Base-by-base conservation (phyloP, 2,329 filamentous ascomycete species). In the Phaeosphaeria sp. region DNA sequence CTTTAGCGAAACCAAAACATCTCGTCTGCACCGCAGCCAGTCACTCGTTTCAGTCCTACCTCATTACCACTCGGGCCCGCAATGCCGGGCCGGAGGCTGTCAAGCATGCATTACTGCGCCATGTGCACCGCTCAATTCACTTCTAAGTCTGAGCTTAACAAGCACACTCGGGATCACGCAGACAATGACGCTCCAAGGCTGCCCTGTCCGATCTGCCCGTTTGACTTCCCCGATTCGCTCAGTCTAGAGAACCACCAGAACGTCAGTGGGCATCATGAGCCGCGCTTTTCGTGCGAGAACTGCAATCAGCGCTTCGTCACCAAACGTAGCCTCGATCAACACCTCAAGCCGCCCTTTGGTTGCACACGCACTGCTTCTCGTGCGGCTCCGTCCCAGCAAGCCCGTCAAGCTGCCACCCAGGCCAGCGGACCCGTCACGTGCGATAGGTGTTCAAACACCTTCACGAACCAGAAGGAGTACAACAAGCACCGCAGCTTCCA, bases 221-320 rank as follows among this genome's bases (percentile, higher is more conserved):
- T 58, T 53, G 22, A 40, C 1, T 73, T 70, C 21, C 24, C 51
- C 11, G 66, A 72, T 54, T 56, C 57, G 2, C 49, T 65, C n/a
- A 60, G 60, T 0, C 63, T 74, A 0, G 69, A 73, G 33, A 27
- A 54, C 0, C 72, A 74, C 39, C 49, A 53, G 33, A 53, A 59
- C 15, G 27, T 49, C 18, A 57, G 21, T 11, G 58, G 61, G 6
- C 69, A 73, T 47, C 25, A 24, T 6, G 18, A 44, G 20, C 6
- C 27, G 2, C 17, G 39, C 2, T 49, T 56, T 21, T 2, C 18
- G 11, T 63, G 56, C 40, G 57, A 58, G 3, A 53, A 55, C 6
- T 64, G 60, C 43, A 33, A 42, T 1, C 21, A 58, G 22, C 9
- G 15, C 13, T 61, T 63, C 39, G 8, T 51, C 20, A 50, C 53